Evolutionary conservation across 768 basidiomycete genomes (phyloP).

Genomic region (Candolleomyces aberdarensis): DNA sequence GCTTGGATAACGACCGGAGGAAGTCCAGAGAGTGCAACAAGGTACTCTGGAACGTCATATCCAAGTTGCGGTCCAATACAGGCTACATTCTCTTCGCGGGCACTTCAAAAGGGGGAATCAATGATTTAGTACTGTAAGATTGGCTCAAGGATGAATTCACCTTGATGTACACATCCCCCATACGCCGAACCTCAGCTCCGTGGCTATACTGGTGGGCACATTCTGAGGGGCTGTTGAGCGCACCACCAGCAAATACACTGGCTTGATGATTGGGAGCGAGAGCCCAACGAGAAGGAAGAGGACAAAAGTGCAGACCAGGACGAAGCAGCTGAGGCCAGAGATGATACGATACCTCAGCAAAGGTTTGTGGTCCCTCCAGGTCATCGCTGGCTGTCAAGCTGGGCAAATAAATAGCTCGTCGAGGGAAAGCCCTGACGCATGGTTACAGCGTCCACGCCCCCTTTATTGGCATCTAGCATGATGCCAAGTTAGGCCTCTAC

Average conservation of each 20-base stretch:
- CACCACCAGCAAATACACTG: constrained; percentile 60
- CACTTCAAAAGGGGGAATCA: constrained; percentile 16
- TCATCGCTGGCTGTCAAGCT: constrained; percentile 1
- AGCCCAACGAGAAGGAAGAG: constrained; percentile 74
- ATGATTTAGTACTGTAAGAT: background rate
- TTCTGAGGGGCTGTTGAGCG: constrained; percentile 26
- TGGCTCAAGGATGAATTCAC: constrained; percentile 22
- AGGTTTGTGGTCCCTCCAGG: constrained; percentile 32
- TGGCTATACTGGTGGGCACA: constrained; percentile 49
- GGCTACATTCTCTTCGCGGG: constrained; percentile 34
- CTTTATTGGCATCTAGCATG: no score
- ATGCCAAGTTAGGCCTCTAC: no score
- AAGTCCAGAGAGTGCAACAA: constrained; percentile 42
- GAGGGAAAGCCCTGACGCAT: no score
- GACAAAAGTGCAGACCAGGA: constrained; percentile 62
- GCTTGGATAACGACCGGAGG: constrained; percentile 40
- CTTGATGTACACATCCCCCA: constrained; percentile 79
- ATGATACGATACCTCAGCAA: constrained; percentile 44
- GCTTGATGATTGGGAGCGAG: constrained; percentile 71
- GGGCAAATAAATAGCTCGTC: background rate
- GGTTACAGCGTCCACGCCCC: no score
- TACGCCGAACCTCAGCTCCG: constrained; percentile 69
- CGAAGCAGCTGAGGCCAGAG: constrained; percentile 42
- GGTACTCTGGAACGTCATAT: constrained; percentile 53
- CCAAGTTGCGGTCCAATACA: constrained; percentile 70